Evolutionary conservation across 192 early-diverging fungal species (phyloP), one percentile per base, ranked within the genome.

Genomic region (Coemansia sp.): DNA sequence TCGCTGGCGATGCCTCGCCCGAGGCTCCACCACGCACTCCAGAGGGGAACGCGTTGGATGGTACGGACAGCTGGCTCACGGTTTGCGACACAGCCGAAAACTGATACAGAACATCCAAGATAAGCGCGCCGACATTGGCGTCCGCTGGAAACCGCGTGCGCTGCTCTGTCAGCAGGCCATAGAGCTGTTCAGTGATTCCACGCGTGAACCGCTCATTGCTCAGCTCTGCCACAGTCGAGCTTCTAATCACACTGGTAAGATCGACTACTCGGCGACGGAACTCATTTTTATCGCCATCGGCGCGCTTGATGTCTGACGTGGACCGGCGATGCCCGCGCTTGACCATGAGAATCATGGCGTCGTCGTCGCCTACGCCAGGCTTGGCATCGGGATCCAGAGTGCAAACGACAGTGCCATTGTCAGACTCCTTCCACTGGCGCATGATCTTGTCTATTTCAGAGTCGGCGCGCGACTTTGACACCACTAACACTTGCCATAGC

Each of bases 71-170:
- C 55, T 81, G 78, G 52, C 69, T 81, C 37, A 81, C 78, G 1
- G 73, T 75, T 33, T 81, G 78, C 44, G 78, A 76, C 27, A 74
- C 72, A 10, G 78, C 73, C 3, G 78, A 81, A 34, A 81, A 81
- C 56, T 74, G 73, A 26, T 81, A 81, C 22, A 81, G 69, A 32
- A 81, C 69, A 37, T 81, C 78, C 29, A 81, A 58, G 29, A 81
- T 81, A 33, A 81, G 62, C 21, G 72, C 56, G 8, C 78, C 73
- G 10, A 72, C 48, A 26, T 68, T 71, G 15, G 73, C 62, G 44
- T 81, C 78, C 41, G 59, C 38, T 8, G 74, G 56, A 57, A 72
- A 75, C 24, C 73, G 65, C 43, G 78, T 72, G 6, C 73, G 68
- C 52, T 81, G 78, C 52, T 81, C 73, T 19, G 78, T 81, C 38